Percentiles rank a stretch among this genome's conserved stretches.
Conservation (phyloP, 495 filamentous ascomycete species). For the Xylaria acuta region DNA sequence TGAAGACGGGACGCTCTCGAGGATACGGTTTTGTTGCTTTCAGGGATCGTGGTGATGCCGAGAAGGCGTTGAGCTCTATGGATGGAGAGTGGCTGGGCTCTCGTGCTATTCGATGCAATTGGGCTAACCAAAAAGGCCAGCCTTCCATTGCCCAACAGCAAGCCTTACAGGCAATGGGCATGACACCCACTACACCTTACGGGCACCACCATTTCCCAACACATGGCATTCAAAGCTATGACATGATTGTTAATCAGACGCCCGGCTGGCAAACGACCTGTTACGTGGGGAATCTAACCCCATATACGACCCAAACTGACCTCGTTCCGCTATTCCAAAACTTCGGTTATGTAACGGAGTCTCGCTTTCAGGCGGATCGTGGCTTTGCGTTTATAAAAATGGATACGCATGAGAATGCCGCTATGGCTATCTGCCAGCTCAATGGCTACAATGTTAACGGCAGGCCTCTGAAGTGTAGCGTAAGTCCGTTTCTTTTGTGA, state of each 20-base stretch:
- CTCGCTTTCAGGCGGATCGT: slow-evolving; percentile 95
- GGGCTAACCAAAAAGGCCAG: slow-evolving; percentile 99
- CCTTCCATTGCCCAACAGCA: slow-evolving; percentile 97
- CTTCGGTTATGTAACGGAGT: slow-evolving; percentile 96
- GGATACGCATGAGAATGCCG: slow-evolving; percentile 97
- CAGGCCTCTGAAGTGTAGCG: slow-evolving; percentile 96
- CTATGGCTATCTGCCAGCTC: slow-evolving; percentile 97
- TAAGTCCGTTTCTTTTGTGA: slow-evolving; percentile 57
- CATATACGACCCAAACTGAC: slow-evolving; percentile 96
- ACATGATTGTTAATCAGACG: slow-evolving; percentile 98
- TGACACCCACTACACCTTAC: slow-evolving; percentile 96
- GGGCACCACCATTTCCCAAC: slow-evolving; percentile 99
- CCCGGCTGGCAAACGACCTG: slow-evolving; percentile 98
- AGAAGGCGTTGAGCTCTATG: slow-evolving; percentile 96
- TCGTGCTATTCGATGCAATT: slow-evolving; percentile 98
- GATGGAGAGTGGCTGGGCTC: slow-evolving; percentile 99
- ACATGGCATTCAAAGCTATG: slow-evolving; percentile 94
- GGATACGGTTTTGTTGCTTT: slow-evolving; percentile 99
- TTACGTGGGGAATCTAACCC: slow-evolving; percentile 97
- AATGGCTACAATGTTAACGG: slow-evolving; percentile 98
- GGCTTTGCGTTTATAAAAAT: slow-evolving; percentile 99
- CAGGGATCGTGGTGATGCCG: slow-evolving; percentile 90
- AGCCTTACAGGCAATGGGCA: slow-evolving; percentile 96
- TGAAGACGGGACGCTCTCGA: slow-evolving; percentile 98
- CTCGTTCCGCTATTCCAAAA: slow-evolving; percentile 97